Base-by-base conservation (phyloP, 768 basidiomycete species). In the Termitomyces sp. region DNA sequence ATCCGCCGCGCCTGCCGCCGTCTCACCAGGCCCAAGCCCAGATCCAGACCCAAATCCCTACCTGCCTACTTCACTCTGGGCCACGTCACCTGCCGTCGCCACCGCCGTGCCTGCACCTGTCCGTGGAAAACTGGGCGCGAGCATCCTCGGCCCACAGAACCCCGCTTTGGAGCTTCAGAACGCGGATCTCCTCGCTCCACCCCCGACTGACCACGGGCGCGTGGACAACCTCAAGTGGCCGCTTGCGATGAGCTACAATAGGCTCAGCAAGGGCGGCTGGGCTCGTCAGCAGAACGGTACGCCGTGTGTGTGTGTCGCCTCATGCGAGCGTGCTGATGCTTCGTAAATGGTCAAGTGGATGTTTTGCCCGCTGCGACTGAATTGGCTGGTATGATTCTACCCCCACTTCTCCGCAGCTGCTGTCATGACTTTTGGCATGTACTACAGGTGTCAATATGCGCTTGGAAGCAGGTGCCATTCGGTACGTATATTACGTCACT, bases 221-320 rank as follows among this genome's bases (percentile, higher is more conserved):
- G 71, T 88, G 76, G 74, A 56, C 50, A 86, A 85, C 61, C 75
- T 76, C 59, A 87, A 86, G 63, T 87, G 86, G 86, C 79, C 85
- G 0, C 83, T 86, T 64, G 72, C 79, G 49, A 66, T 84, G 22
- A 85, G 84, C 59, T 83, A 84, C 63, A 85, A 76, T 63, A 80
- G 83, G 35, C 62, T 87, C 7, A 77, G 79, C 53, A 73, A 75
- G 4, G 86, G 85, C n/a, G 86, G 86, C 2, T 87, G 85, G 84
- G 80, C 85, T 30, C 76, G 84, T 47, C 76, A 84, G 64, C 79
- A 86, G 66, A 87, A 83, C 60, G 59, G 85, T 62, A 38, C 8
- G 18, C 3, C 18, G 7, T 8, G 18, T 7, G 38, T n/a, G 2
- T 41, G 40, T 38, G 9, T 5, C 6, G 16, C 16, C 5, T 35